phyloP scores from a whole-genome alignment of 177 flowering plant species.

The Tripterygium wilfordii region DNA sequence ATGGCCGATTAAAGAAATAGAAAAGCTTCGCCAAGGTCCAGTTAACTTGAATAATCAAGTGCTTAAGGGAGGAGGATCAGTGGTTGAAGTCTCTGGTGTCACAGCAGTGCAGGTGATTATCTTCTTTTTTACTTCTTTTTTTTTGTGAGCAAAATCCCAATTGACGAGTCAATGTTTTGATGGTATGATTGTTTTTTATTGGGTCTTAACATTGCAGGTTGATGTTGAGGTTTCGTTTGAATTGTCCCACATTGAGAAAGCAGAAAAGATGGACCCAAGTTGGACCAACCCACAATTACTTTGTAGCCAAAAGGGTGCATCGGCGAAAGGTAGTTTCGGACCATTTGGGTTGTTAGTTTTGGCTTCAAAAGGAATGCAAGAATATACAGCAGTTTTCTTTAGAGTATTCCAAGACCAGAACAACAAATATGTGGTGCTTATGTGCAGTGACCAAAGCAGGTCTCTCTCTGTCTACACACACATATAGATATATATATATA shows the following conservation, averaged over 20 bases:
- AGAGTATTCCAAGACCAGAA: slow-evolving; percentile 35
- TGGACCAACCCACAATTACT: slow-evolving; percentile 13
- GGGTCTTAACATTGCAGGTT: slow-evolving; percentile 21
- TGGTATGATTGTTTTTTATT: too few species aligned
- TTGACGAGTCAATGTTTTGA: too few species aligned
- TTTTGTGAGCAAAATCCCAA: too few species aligned
- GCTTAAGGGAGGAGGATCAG: slow-evolving; percentile 18
- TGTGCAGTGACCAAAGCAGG: slow-evolving; percentile 61
- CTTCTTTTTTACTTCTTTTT: too few species aligned
- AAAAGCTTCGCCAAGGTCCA: slow-evolving; percentile 14
- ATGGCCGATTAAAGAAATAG: slow-evolving; percentile 49
- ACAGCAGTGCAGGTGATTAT: slow-evolving; percentile 29
- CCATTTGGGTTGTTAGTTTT: slow-evolving; percentile 47
- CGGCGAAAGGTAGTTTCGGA: slow-evolving; percentile 32
- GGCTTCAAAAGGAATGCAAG: slow-evolving; percentile 39
- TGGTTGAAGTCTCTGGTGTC: slow-evolving; percentile 16
- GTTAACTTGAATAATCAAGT: slow-evolving; percentile 6
- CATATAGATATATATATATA: too few species aligned
- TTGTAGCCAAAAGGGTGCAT: slow-evolving; percentile 30
- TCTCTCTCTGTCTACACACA: neutral
- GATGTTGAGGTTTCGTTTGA: slow-evolving; percentile 34
- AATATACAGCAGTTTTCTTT: slow-evolving; percentile 47
- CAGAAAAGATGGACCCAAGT: slow-evolving; percentile 3
- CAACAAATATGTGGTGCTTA: slow-evolving; percentile 36
- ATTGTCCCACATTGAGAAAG: neutral